phyloP scores from a whole-genome alignment of 2,329 filamentous ascomycete genomes.

The Aspergillus arachidicola region DNA sequence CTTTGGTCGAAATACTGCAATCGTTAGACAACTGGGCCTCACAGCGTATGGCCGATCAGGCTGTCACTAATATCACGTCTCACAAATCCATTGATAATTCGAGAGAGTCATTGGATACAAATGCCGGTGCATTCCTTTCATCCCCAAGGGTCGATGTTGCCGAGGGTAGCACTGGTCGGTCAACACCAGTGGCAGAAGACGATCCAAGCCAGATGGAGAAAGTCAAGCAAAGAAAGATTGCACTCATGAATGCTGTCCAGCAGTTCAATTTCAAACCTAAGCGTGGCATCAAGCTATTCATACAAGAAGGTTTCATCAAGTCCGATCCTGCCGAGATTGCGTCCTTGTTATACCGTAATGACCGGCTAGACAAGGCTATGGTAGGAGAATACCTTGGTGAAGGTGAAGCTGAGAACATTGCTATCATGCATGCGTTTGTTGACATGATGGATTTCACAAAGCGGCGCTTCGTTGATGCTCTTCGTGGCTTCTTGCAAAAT shows the following conservation, averaged over 20 bases:
- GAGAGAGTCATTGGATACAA: conserved; percentile 75
- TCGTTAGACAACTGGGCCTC: conserved; percentile 93
- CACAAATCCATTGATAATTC: conserved; percentile 61
- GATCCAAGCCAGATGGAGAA: conserved; percentile 94
- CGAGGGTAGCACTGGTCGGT: conserved; percentile 60
- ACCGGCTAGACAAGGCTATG: conserved; percentile 84
- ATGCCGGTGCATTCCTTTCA: conserved; percentile 53
- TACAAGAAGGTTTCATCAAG: conserved; percentile 84
- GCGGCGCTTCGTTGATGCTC: conserved; percentile 86
- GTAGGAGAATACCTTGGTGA: conserved; percentile 95
- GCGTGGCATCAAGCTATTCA: conserved; percentile 79
- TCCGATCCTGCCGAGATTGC: conserved; percentile 80
- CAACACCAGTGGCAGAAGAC: conserved; percentile 74
- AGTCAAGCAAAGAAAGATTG: conserved; percentile 91
- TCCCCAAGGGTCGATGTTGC: conserved; percentile 61
- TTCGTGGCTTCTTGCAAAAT: conserved; percentile 88
- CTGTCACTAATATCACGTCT: conserved; percentile 51
- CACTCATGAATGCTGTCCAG: conserved; percentile 81
- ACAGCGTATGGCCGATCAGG: conserved; percentile 61
- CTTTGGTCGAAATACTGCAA: conserved; percentile 81
- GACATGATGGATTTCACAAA: conserved; percentile 92
- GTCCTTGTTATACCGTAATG: conserved; percentile 76
- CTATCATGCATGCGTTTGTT: conserved; percentile 98
- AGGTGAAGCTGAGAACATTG: conserved; percentile 88
- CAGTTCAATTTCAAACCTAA: conserved; percentile 99